Percentiles rank a stretch among this genome's conserved stretches.
Evolutionary conservation across 2,329 filamentous ascomycete genomes (phyloP).

Genomic region (Parasarocladium wereldwijsianum): DNA sequence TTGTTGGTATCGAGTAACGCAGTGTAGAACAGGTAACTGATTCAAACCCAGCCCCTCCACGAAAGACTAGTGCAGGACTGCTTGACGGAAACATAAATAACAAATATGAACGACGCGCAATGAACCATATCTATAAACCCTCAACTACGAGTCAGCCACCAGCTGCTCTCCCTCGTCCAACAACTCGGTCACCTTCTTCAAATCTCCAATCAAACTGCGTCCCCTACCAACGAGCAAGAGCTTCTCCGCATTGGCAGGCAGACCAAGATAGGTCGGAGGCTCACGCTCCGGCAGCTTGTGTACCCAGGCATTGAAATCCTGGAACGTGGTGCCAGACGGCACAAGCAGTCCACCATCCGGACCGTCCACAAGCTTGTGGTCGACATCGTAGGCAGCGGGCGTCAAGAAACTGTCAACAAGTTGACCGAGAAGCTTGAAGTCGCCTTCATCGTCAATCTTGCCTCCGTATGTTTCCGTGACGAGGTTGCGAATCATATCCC

Average conservation of each 20-base stretch:
- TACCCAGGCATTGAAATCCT: slow-evolving; percentile 85
- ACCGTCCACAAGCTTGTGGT: slow-evolving; percentile 73
- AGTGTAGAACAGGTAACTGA: too few species aligned
- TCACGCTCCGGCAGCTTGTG: slow-evolving; percentile 85
- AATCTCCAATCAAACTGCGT: slow-evolving; percentile 65
- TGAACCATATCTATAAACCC: too few species aligned
- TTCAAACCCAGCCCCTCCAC: too few species aligned
- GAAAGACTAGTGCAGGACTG: too few species aligned
- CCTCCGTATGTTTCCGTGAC: slow-evolving; percentile 93
- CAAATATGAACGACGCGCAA: too few species aligned
- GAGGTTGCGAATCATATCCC: slow-evolving; percentile 86
- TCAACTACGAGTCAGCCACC: slow-evolving; percentile 45
- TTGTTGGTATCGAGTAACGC: too few species aligned
- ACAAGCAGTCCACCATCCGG: slow-evolving; percentile 51
- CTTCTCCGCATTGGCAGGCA: slow-evolving; percentile 95
- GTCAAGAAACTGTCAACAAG: slow-evolving; percentile 72
- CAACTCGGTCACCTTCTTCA: slow-evolving; percentile 73
- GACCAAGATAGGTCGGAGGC: slow-evolving; percentile 83
- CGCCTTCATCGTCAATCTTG: slow-evolving; percentile 85
- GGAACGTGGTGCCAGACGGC: slow-evolving; percentile 66
- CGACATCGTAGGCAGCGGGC: slow-evolving; percentile 78
- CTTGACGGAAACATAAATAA: too few species aligned
- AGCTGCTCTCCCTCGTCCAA: slow-evolving; percentile 90
- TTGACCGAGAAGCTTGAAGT: slow-evolving; percentile 58
- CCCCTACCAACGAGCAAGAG: slow-evolving; percentile 80